Conservation (phyloP, 179 eudicot genomes). For the Pouteria campechiana region DNA sequence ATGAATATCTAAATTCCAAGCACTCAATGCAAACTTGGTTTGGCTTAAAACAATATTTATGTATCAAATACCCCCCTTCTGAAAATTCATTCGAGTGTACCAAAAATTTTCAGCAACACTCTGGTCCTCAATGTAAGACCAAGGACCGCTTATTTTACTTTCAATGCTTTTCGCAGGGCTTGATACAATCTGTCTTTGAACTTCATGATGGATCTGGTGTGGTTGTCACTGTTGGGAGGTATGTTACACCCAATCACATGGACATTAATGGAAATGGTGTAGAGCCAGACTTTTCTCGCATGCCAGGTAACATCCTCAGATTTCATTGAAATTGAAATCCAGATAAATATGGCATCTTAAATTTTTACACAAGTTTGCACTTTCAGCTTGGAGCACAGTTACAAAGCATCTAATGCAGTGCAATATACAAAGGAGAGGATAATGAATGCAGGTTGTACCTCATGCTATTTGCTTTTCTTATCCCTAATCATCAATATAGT, state of each 20-base stretch:
- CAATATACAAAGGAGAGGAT: slow-evolving; percentile 37
- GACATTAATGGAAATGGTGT: slow-evolving; percentile 93
- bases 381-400: slow-evolving; percentile 77
- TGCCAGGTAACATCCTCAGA: slow-evolving; percentile 51
- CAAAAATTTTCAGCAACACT: too few species aligned
- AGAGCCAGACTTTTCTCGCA: slow-evolving; percentile 61
- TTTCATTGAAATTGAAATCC: not conserved
- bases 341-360: not conserved
- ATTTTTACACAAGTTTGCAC: not conserved
- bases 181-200: slow-evolving; percentile 95
- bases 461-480: too few species aligned
- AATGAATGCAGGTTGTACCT: slow-evolving; percentile 4
- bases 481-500: too few species aligned
- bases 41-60: too few species aligned
- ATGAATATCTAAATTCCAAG: too few species aligned
- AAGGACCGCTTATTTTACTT: too few species aligned
- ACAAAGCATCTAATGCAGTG: slow-evolving; percentile 45
- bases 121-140: too few species aligned
- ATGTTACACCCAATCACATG: slow-evolving; percentile 71
- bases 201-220: slow-evolving; percentile 95
- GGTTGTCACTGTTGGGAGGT: slow-evolving; percentile 86
- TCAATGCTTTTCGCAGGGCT: slow-evolving; percentile 39
- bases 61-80: too few species aligned
- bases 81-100: too few species aligned
- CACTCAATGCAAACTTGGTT: too few species aligned